These are phyloP conservation scores for Stachybotrys chlorohalonatus DNA, from an alignment of 2,329 filamentous ascomycete species.

Conservation along the genomic window DNA sequence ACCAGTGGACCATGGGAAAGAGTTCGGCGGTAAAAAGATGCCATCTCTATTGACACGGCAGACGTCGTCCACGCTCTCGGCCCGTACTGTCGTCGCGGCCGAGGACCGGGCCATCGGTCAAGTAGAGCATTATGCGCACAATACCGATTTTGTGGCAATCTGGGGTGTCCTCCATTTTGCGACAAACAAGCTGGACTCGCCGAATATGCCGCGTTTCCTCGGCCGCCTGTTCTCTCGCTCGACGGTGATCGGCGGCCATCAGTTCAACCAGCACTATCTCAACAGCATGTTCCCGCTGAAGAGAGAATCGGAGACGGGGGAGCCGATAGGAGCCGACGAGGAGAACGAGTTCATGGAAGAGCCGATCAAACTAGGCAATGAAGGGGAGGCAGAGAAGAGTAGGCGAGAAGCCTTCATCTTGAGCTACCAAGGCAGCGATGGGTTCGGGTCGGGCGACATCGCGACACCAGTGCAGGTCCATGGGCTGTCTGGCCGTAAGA, in stretches of 20 bases:
- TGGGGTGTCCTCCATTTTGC: constrained; percentile 68
- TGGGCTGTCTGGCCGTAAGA: constrained; percentile 16
- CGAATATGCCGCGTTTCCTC: constrained; percentile 49
- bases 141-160: constrained; percentile 62
- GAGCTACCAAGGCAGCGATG: constrained; percentile 32
- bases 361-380: constrained; percentile 34
- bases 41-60: constrained; percentile 10
- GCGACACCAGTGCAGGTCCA: constrained; percentile 28
- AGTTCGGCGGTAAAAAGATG: constrained; percentile 5
- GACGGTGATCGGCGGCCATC: constrained; percentile 42
- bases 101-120: constrained; percentile 51
- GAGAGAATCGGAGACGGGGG: constrained; percentile 29
- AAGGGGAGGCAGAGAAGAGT: constrained; percentile 32
- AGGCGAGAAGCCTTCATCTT: constrained; percentile 38
- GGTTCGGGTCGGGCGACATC: constrained; percentile 25
- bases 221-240: constrained; percentile 51
- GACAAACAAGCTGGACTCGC: constrained; percentile 28
- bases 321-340: constrained; percentile 33
- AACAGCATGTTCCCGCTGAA: constrained; percentile 51
- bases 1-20: constrained; percentile 7
- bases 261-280: constrained; percentile 52
- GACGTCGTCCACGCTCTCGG: constrained; percentile 19
- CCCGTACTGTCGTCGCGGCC: constrained; percentile 25
- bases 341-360: constrained; percentile 54
- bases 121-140: constrained; percentile 75